A percentile compares a stretch with the other conserved stretches of the same genome.
phyloP scores from a whole-genome alignment of 2,329 filamentous ascomycete genomes.

The Clarireedia sp. region DNA sequence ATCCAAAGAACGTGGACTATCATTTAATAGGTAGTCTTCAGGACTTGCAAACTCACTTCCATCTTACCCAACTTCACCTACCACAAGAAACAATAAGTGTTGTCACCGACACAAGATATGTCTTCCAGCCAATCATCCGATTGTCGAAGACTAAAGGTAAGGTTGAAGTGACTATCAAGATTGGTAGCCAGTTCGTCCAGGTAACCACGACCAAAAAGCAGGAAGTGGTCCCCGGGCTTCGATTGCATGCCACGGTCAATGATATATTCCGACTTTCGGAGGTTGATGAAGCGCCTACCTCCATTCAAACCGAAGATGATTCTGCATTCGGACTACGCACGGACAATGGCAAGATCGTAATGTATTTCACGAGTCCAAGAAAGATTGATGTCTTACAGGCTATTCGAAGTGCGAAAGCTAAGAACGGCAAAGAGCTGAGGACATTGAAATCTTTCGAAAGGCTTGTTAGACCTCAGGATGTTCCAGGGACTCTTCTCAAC shows the following conservation, averaged over 20 bases:
- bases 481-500: slow-evolving; percentile 61
- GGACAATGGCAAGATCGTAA: slow-evolving; percentile 62
- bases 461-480: slow-evolving; percentile 61
- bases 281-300: slow-evolving; percentile 58
- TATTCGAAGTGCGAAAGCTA: slow-evolving; percentile 55
- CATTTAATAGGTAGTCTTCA: slow-evolving; percentile 57
- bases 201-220: slow-evolving; percentile 62
- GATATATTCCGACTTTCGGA: slow-evolving; percentile 63
- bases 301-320: slow-evolving; percentile 58
- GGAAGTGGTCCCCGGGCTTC: slow-evolving; percentile 55
- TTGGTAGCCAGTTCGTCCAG: slow-evolving; percentile 62
- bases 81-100: slow-evolving; percentile 65
- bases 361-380: slow-evolving; percentile 62
- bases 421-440: slow-evolving; percentile 55
- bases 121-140: slow-evolving; percentile 57
- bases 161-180: slow-evolving; percentile 60
- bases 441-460: slow-evolving; percentile 55
- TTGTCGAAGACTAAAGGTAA: slow-evolving; percentile 64
- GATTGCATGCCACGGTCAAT: slow-evolving; percentile 56
- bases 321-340: slow-evolving; percentile 59
- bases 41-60: slow-evolving; percentile 59
- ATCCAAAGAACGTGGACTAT: slow-evolving; percentile 58
- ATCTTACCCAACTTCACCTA: slow-evolving; percentile 56
- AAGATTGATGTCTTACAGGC: slow-evolving; percentile 56
- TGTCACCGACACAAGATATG: slow-evolving; percentile 56